phyloP scores from a whole-genome alignment of 2,329 filamentous ascomycete species.

The Scorias spongiosa region DNA sequence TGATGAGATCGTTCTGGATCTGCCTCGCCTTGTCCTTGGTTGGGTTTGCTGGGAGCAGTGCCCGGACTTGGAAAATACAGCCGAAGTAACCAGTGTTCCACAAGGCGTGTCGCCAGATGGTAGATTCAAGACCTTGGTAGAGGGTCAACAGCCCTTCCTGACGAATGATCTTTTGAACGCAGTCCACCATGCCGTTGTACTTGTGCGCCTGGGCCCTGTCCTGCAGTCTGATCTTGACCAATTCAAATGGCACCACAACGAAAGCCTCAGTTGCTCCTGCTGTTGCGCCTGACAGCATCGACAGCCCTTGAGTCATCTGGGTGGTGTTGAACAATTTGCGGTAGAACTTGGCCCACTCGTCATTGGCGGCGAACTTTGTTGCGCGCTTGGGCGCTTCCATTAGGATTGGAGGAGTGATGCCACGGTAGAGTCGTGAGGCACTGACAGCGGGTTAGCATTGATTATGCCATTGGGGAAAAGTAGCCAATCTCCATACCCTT shows the following conservation, averaged over 20 bases:
- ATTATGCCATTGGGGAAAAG: not conserved
- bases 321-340: slow-evolving; percentile 67
- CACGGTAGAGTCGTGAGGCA: slow-evolving; percentile 72
- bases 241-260: slow-evolving; percentile 94
- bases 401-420: slow-evolving; percentile 86
- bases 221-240: slow-evolving; percentile 95
- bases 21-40: slow-evolving; percentile 67
- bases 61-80: slow-evolving; percentile 92
- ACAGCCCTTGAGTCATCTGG: slow-evolving; percentile 85
- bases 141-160: slow-evolving; percentile 73
- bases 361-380: slow-evolving; percentile 97
- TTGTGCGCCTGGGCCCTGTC: slow-evolving; percentile 86
- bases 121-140: slow-evolving; percentile 94
- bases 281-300: slow-evolving; percentile 82
- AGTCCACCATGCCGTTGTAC: slow-evolving; percentile 70
- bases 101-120: slow-evolving; percentile 84
- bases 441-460: slow-evolving; percentile 28
- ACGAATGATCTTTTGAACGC: slow-evolving; percentile 65
- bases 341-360: slow-evolving; percentile 94
- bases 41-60: slow-evolving; percentile 52
- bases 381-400: slow-evolving; percentile 95
- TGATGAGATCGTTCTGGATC: slow-evolving; percentile 75
- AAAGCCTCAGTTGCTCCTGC: slow-evolving; percentile 93
- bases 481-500: slow-evolving; percentile 53
- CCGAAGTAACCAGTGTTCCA: slow-evolving; percentile 98